Evolutionary conservation across 2,329 filamentous ascomycete genomes (phyloP), one percentile per base, ranked within the genome.

Genomic region (Aspergillus neoniger): DNA sequence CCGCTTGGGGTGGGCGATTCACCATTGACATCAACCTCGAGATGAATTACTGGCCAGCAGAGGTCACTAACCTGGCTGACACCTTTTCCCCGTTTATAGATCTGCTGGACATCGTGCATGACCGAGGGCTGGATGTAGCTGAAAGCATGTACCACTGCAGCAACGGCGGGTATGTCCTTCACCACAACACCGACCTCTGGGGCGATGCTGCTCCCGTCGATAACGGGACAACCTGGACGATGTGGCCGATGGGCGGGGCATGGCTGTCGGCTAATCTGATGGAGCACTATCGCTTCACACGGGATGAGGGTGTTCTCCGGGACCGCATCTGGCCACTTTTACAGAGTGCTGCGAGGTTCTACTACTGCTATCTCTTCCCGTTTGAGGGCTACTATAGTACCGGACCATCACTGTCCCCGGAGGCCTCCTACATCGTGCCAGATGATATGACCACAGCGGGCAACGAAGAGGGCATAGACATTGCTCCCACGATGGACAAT

Each of bases 211-310:
- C 75, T 0, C 81, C 82, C 69, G 80, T 81, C 51, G 75, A 76
- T 36, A 74, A 76, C 14, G 76, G 77, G 3, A 65, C 71, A 1
- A 77, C 76, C 67, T 78, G 74, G 21, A 60, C 66, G 36, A 67
- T 66, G 58, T 73, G 71, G 14, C 80, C 77, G 0, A 70, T 81
- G 75, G 74, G 80, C 0, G 78, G 80, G 0, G 82, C 82, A 0
- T 87, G 85, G 85, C 80, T 85, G 77, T 84, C 84, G 78, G 81
- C 83, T 59, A 83, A 86, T 59, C 80, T 86, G 1, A 82, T 79
- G 66, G 82, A 86, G 59, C 77, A 83, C 64, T 86, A 79, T 68
- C 80, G 82, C n/a, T 86, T 85, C 65, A 81, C 79, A 1, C 58
- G 61, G 4, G 63, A 71, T 44, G 53, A 56, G 9, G 21, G 17